Percentiles rank a stretch among this genome's conserved stretches.
Evolutionary conservation across 345 rosid species (phyloP).

Genomic region (Brassica cretica): DNA sequence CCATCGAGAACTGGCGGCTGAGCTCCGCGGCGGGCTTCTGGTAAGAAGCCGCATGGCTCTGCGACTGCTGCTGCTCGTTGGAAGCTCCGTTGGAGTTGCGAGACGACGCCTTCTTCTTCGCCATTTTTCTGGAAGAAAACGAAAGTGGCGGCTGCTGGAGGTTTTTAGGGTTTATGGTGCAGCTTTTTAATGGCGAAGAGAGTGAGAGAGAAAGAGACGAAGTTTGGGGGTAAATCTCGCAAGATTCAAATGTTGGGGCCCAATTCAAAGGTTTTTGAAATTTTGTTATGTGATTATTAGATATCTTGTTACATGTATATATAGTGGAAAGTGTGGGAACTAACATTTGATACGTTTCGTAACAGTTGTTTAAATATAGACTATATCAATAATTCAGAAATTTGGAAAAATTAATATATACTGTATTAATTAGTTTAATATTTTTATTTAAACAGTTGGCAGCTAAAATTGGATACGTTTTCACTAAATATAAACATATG

Average conservation of each 20-base stretch:
- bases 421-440: not conserved
- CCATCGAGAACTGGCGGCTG: constrained; percentile 35
- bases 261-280: not conserved
- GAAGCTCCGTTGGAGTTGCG: constrained; percentile 29
- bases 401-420: not conserved
- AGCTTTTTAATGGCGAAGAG: constrained; percentile 23
- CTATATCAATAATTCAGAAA: not conserved
- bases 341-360: constrained; percentile 8
- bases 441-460: not conserved
- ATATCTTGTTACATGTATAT: constrained; percentile 1
- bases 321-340: not conserved
- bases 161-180: constrained; percentile 30
- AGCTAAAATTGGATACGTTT: not conserved
- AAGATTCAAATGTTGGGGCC: constrained; percentile 37
- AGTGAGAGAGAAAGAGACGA: constrained; percentile 6
- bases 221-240: constrained; percentile 23
- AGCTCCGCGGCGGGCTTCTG: constrained; percentile 26
- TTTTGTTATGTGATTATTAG: not conserved
- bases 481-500: not conserved
- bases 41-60: constrained; percentile 2
- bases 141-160: constrained; percentile 27
- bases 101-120: constrained; percentile 37
- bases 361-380: not conserved
- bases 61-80: constrained; percentile 18
- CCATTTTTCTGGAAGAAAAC: constrained; percentile 9